A percentile compares a stretch with the other conserved stretches of the same genome.
phyloP scores from a whole-genome alignment of 306 rosid genomes.

The Sicyos edulis region DNA sequence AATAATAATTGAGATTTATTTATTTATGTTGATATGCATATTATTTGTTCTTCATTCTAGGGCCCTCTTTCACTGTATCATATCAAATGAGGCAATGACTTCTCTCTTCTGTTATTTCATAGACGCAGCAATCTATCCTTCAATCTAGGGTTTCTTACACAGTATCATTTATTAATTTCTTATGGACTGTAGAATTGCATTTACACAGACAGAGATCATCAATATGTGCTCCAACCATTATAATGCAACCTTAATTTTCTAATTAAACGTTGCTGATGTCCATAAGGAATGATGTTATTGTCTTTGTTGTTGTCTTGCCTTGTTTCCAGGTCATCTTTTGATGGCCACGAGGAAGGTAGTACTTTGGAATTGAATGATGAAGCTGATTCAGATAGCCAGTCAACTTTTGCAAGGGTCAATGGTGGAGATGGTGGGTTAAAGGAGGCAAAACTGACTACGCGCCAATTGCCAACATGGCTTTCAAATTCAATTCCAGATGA shows the following conservation, averaged over 20 bases:
- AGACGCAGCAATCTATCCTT: too few species aligned
- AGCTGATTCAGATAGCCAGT: slow-evolving; percentile 47
- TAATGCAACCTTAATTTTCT: slow-evolving; percentile 9
- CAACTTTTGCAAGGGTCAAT: slow-evolving; percentile 39
- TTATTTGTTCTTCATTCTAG: not conserved
- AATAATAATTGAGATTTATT: too few species aligned
- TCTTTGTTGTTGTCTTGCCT: not conserved
- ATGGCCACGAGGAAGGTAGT: slow-evolving; percentile 74
- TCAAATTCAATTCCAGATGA: slow-evolving; percentile 91
- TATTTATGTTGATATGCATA: not conserved
- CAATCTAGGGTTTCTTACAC: too few species aligned
- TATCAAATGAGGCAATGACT: not conserved
- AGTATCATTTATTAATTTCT: too few species aligned
- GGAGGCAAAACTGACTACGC: slow-evolving; percentile 46
- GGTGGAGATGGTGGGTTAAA: slow-evolving; percentile 47
- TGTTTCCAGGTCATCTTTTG: slow-evolving; percentile 64
- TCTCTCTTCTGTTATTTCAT: too few species aligned
- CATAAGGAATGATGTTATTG: not conserved
- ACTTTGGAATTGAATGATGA: slow-evolving; percentile 50
- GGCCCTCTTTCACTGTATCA: not conserved
- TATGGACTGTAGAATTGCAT: not conserved
- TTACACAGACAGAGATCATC: not conserved
- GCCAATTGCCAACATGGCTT: slow-evolving; percentile 88
- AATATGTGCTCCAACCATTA: not conserved
- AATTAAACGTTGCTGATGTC: slow-evolving; percentile 1